These are phyloP conservation scores for Cochlearia excelsa DNA, from an alignment of 345 rosid genomes.

Conservation along the genomic window DNA sequence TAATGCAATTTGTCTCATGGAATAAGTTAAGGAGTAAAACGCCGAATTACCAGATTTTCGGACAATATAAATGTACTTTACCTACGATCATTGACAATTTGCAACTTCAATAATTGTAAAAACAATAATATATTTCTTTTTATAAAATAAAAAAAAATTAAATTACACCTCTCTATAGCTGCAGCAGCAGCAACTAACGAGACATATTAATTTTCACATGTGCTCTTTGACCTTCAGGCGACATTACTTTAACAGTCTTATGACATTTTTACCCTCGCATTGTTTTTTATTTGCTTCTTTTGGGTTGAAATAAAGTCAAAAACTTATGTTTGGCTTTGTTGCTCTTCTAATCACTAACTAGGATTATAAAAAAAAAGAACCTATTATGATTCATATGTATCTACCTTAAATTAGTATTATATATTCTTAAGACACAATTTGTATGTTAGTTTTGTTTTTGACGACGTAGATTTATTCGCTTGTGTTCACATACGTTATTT, in stretches of 20 bases:
- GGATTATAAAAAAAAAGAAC: not conserved
- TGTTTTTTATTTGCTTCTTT: not conserved
- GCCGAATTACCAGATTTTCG: slow-evolving; percentile 26
- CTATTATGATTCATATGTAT: not conserved
- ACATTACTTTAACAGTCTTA: slow-evolving; percentile 3
- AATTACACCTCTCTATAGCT: not conserved
- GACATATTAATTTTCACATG: slow-evolving; percentile 33
- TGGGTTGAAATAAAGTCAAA: slow-evolving; percentile 18
- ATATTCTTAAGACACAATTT: too few relatives aligned
- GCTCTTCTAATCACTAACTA: not conserved
- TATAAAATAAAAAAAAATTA: not conserved
- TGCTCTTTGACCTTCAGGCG: slow-evolving; percentile 31
- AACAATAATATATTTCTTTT: too few relatives aligned
- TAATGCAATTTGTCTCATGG: slow-evolving; percentile 26
- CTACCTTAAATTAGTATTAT: too few relatives aligned
- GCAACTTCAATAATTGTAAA: slow-evolving; percentile 28
- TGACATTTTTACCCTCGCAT: slow-evolving; percentile 15
- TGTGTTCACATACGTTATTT: too few relatives aligned
- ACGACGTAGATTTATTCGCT: too few relatives aligned
- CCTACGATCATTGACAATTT: slow-evolving; percentile 36
- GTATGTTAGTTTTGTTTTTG: too few relatives aligned
- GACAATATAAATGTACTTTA: slow-evolving; percentile 30
- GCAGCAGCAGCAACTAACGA: slow-evolving; percentile 18
- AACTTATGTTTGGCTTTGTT: slow-evolving; percentile 14
- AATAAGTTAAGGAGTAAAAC: slow-evolving; percentile 27